These are phyloP conservation scores for Xylaria sp. DNA, from an alignment of 2,329 filamentous ascomycete genomes.

Conservation along the genomic window DNA sequence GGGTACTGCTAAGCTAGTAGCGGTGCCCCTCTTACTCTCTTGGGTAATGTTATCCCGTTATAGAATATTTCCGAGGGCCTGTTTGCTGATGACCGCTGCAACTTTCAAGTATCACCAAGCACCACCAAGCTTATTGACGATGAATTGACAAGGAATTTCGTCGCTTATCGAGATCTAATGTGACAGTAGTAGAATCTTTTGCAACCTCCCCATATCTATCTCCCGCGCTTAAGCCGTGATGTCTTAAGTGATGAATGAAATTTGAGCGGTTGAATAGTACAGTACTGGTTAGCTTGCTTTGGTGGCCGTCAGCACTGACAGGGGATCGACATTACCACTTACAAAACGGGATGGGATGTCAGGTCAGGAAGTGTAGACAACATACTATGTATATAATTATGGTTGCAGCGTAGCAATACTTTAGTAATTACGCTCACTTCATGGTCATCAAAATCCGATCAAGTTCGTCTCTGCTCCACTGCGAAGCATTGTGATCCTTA, in stretches of 20 bases:
- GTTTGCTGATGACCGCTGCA: not conserved
- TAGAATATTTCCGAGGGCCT: not conserved
- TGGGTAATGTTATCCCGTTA: conserved; percentile 6
- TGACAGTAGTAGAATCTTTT: conserved; percentile 1
- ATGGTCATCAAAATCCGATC: not conserved
- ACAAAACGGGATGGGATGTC: not conserved
- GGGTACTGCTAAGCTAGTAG: conserved; percentile 2
- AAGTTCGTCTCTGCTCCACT: conserved; percentile 1
- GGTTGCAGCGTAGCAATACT: conserved; percentile 11
- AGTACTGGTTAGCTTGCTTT: not conserved
- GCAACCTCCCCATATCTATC: not conserved
- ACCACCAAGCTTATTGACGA: not conserved
- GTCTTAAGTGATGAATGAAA: not conserved
- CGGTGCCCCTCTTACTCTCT: conserved; percentile 26
- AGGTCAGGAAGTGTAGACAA: not conserved
- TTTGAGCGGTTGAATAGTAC: not conserved
- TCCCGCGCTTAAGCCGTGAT: not conserved
- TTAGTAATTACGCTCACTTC: conserved; percentile 14
- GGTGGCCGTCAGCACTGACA: conserved; percentile 7
- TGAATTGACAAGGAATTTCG: not conserved
- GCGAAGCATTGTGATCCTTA: conserved; percentile 5
- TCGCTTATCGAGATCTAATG: conserved; percentile 12
- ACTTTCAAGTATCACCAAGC: not conserved
- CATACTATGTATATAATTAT: conserved; percentile 10
- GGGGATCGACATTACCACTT: conserved; percentile 13